Evolutionary conservation across 106 monocot species (phyloP), one percentile per base, ranked within the genome.

Genomic region (Dioscorea dumetorum): DNA sequence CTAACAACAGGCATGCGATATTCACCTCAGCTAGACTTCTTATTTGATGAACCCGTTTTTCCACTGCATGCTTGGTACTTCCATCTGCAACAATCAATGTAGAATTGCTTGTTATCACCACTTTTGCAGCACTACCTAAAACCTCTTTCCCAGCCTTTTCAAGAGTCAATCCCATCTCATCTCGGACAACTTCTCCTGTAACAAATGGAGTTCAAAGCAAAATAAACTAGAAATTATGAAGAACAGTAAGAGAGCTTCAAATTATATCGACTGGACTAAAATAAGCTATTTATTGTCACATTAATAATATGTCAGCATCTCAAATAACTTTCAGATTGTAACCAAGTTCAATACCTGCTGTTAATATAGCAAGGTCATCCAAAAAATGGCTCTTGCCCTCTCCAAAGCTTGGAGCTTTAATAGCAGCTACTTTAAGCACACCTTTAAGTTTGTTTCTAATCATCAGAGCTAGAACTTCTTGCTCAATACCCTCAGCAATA

Each of bases 341-440:
- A 28, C 28, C 10, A 41, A 8, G 16, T 23, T 8, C n/a, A 58
- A 5, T 82, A 90, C 91, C 94, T 95, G 91, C 88, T 70, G 94
- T 95, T 50, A 95, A 73, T 51, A 91, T 77, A 66, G 91, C 87
- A 50, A 95, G 81, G 60, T 95, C 94, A 83, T 91, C 88, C 34
- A 97, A 76, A 53, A 74, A 97, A 24, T 91, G 76, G 60, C 88
- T 91, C 74, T 87, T 97, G 31, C 84, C 83, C 53, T 86, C 91
- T 62, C 95, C 95, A 82, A 97, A 97, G 19, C 77, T 74, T 73
- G 91, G 91, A 58, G 95, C 95, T 87, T 97, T 91, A 54, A 97
- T 77, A 49, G 78, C 95, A 76, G 82, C 91, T 48, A 62, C 80
- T 61, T 84, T 97, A 50, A 97, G 28, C 31, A 67, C 68, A 73